A percentile compares a stretch with the other conserved stretches of the same genome.
Conservation (phyloP, 345 rosid genomes). For the Gossypium herbaceum region DNA sequence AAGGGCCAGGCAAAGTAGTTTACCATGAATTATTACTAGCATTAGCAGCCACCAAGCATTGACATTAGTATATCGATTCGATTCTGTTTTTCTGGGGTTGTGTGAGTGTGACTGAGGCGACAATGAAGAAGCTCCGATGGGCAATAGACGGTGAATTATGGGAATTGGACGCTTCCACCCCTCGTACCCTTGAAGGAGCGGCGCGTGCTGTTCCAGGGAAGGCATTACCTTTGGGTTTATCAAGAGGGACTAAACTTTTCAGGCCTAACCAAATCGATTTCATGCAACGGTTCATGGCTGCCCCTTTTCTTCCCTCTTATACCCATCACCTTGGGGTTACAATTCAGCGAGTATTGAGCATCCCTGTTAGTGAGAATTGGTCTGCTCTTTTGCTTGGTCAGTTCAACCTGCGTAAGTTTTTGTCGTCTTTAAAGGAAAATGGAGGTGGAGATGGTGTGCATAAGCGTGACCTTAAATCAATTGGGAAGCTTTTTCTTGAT, state of each 20-base stretch:
- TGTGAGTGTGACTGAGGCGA: neutral
- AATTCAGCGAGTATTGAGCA: slow-evolving; percentile 55
- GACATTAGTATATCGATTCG: neutral
- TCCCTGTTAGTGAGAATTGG: slow-evolving; percentile 67
- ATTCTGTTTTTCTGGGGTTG: neutral
- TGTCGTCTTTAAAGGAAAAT: slow-evolving; percentile 39
- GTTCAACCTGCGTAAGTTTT: slow-evolving; percentile 68
- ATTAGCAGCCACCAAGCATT: neutral
- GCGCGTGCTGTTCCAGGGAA: slow-evolving; percentile 67
- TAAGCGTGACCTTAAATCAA: slow-evolving; percentile 26
- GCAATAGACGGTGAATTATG: slow-evolving; percentile 75
- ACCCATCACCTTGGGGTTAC: neutral
- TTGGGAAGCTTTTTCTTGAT: slow-evolving; percentile 42
- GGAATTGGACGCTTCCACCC: slow-evolving; percentile 83
- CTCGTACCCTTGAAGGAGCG: slow-evolving; percentile 62
- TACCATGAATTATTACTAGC: neutral
- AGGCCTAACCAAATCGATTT: slow-evolving; percentile 78
- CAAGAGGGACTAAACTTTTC: slow-evolving; percentile 69
- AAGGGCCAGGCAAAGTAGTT: neutral
- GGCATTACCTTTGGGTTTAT: slow-evolving; percentile 65
- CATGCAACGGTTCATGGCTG: slow-evolving; percentile 82
- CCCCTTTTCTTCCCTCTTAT: slow-evolving; percentile 50
- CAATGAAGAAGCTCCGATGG: slow-evolving; percentile 77
- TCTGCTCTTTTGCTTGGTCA: slow-evolving; percentile 52
- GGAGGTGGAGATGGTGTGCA: neutral